Evolutionary conservation across 192 early-diverging fungal species (phyloP).

Genomic region (Coemansia sp.): DNA sequence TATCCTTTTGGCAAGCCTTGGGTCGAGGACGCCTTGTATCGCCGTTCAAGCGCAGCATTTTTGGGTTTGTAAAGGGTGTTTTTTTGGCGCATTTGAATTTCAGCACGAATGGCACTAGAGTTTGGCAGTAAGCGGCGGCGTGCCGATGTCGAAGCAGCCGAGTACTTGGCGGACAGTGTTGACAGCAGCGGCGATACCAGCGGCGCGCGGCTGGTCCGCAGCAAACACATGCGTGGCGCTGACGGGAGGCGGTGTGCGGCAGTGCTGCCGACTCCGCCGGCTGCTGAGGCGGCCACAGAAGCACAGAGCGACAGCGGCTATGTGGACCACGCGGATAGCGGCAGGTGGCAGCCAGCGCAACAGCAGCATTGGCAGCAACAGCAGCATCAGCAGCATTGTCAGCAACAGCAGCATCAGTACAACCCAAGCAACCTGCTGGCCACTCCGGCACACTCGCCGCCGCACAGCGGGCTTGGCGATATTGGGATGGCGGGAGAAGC

Average conservation of each 20-base stretch:
- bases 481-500: no score
- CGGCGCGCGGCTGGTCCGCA: constrained; percentile 5
- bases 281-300: no score
- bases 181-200: constrained; percentile 7
- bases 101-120: neutral
- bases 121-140: constrained; percentile 6
- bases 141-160: neutral
- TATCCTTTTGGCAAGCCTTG: neutral
- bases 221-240: constrained; percentile 10
- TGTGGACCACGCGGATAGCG: constrained; percentile 1
- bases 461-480: no score
- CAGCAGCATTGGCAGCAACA: no score
- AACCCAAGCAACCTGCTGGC: neutral
- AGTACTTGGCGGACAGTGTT: neutral
- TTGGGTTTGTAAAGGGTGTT: neutral
- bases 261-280: constrained; percentile 7
- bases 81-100: neutral
- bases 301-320: neutral
- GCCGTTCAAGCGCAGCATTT: neutral
- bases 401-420: neutral
- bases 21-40: neutral
- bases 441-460: constrained; percentile 30
- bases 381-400: no score
- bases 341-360: neutral
- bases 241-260: constrained; percentile 9